Conservation (phyloP, 805 yeast species). For the Candida parachauliodes region DNA sequence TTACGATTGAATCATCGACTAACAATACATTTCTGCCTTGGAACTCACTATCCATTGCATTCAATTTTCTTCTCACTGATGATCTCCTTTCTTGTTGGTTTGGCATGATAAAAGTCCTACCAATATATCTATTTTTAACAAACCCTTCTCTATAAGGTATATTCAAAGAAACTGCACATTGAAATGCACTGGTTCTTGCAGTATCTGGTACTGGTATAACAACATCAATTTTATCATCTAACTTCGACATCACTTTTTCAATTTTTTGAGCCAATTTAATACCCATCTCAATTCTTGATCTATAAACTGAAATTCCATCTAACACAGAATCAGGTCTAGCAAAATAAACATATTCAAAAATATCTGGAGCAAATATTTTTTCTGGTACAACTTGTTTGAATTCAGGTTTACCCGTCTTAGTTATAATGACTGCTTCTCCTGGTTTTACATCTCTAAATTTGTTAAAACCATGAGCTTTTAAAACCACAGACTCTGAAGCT, state of each 20-base stretch:
- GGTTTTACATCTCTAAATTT: conserved; percentile 81
- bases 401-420: conserved; percentile 66
- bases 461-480: conserved; percentile 85
- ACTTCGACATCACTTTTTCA: conserved; percentile 30
- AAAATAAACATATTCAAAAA: conserved; percentile 95
- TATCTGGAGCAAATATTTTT: conserved; percentile 83
- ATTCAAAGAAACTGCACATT: conserved; percentile 78
- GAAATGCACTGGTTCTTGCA: conserved; percentile 91
- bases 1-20: conserved; percentile 95
- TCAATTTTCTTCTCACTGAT: conserved; percentile 88
- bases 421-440: conserved; percentile 95
- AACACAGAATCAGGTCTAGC: conserved; percentile 96
- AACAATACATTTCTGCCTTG: conserved; percentile 77
- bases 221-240: conserved; percentile 71
- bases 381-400: conserved; percentile 82
- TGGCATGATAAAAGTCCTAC: conserved; percentile 98
- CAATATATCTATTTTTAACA: conserved; percentile 94
- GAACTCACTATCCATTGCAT: conserved; percentile 95
- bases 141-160: conserved; percentile 95
- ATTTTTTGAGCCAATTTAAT: conserved; percentile 78
- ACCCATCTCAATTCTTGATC: conserved; percentile 93
- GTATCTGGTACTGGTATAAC: conserved; percentile 99
- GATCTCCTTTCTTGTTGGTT: conserved; percentile 92
- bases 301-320: conserved; percentile 95
- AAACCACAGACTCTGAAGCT: conserved; percentile 92